Base-by-base conservation (phyloP, 768 basidiomycete genomes). In the Trametes punicea region DNA sequence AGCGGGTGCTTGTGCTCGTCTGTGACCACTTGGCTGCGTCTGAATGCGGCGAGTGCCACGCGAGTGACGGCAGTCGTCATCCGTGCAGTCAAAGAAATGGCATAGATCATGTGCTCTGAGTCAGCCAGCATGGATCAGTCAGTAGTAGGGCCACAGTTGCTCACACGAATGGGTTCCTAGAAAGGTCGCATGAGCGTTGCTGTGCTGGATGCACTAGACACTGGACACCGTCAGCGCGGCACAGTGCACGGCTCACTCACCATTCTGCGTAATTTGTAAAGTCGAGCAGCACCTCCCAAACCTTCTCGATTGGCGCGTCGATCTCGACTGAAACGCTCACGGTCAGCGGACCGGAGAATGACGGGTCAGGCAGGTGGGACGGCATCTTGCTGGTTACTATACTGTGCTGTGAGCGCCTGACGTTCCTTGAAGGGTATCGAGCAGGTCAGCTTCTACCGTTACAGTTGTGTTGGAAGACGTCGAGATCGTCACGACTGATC, bases 121-220 rank as follows among this genome's bases (percentile, higher is more conserved):
- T 39, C 31, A 10, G 49, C n/a, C n/a, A n/a, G n/a, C n/a, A n/a
- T n/a, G n/a, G n/a, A n/a, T n/a, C n/a, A n/a, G n/a, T 11, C 23
- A 18, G 29, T 11, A 21, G 18, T 2, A 6, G 18, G 31, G 21
- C 16, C 71, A 34, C 13, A 15, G n/a, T n/a, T n/a, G 48, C 80
- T 26, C 71, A 85, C 85, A 81, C 78, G 52, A 86, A 87, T 5
- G 85, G 75, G 62, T 87, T 88, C 85, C 85, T 88, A 38, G 10
- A 6, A 2, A 29, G n/a, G 31, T 39, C 13, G 20, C 4, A 2
- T 20, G 46, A 47, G 15, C 31, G 13, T 4, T 41, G 13, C 3
- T 9, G 2, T 41, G 44, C 23, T 36, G n/a, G n/a, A n/a, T n/a
- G n/a, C 6, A 45, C 3, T 34, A n/a, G 4, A 38, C 10, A 10